Evolutionary conservation across 2,329 filamentous ascomycete genomes (phyloP).

Genomic region (Sodiomyces alkalinus): DNA sequence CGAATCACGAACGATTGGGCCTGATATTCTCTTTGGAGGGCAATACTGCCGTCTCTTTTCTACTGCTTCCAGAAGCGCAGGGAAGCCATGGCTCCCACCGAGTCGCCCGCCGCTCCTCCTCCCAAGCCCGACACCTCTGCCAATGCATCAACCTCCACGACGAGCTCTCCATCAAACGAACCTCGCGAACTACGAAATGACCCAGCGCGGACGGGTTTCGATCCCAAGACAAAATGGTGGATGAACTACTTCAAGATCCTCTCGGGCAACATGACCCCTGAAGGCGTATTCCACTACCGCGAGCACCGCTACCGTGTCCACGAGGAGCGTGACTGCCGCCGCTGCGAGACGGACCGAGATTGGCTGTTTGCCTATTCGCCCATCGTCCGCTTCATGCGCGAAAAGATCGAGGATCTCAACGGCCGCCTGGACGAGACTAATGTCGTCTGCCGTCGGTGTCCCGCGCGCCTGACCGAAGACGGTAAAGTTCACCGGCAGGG

Average conservation of each 20-base stretch:
- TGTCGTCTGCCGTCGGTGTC: slow-evolving; percentile 71
- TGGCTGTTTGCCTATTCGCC: slow-evolving; percentile 78
- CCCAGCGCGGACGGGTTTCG: slow-evolving; percentile 46
- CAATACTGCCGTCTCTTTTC: too few species aligned
- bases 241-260: slow-evolving; percentile 77
- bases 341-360: slow-evolving; percentile 69
- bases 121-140: slow-evolving; percentile 5
- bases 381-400: slow-evolving; percentile 70
- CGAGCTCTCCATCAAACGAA: slow-evolving; percentile 5
- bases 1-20: too few species aligned
- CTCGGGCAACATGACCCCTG: slow-evolving; percentile 52
- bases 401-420: slow-evolving; percentile 67
- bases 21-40: too few species aligned
- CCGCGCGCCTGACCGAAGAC: slow-evolving; percentile 36
- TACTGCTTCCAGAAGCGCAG: too few species aligned
- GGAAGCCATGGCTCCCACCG: too few species aligned
- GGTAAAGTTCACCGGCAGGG: slow-evolving; percentile 48
- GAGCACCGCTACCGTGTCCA: slow-evolving; percentile 59
- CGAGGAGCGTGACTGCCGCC: slow-evolving; percentile 63
- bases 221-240: slow-evolving; percentile 50
- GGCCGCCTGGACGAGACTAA: slow-evolving; percentile 59
- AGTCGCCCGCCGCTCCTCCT: slow-evolving; percentile 5
- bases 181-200: slow-evolving; percentile 35
- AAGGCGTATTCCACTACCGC: slow-evolving; percentile 63
- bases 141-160: slow-evolving; percentile 2